Base-by-base conservation (phyloP, 106 monocot species). In the Dioscorea dumetorum region DNA sequence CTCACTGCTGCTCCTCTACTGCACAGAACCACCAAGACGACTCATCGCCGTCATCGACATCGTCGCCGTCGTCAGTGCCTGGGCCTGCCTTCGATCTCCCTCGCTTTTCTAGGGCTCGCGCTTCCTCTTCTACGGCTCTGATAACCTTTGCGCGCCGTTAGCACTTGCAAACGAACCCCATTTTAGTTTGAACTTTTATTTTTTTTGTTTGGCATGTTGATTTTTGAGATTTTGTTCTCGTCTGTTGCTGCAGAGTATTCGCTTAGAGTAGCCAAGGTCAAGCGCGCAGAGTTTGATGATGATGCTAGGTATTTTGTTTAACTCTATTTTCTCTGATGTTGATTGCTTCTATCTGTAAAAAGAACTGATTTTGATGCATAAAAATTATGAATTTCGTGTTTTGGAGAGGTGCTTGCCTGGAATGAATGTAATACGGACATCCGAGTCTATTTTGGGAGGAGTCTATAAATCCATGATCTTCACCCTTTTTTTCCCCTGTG, bases 191-290 rank as follows among this genome's bases (percentile, higher is more conserved):
- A 22, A 24, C 12, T 18, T 66, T 22, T 48, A 2, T 4, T 1
- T 58, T 60, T 33, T 22, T 9, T 49, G 1, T 20, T 66, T 66
- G 15, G 5, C 22, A 0, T 20, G 49, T n/a, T 64, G 6, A 23
- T 58, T 17, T 66, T 48, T 33, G 61, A 22, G 24, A 33, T 13
- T 28, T 16, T 68, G 9, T 59, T 33, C 34, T 22, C 21, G 24
- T 49, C n/a, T 48, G 58, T 57, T 17, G 12, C 22, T 64, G 78
- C 79, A 87, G 87, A 62, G 62, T 87, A 83, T 70, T 83, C 87
- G 12, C 79, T 79, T 49, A 79, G 83, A 24, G 87, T 87, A 51
- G 83, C 74, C 9, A 83, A 79, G 67, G 71, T 70, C 35, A 87
- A 83, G 65, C 76, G 28, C 62, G 65, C 83, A 1, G 69, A 56